A percentile compares a stretch with the other conserved stretches of the same genome.
These are phyloP conservation scores for Triglochin maritima DNA, from an alignment of 106 monocot genomes.

Conservation along the genomic window DNA sequence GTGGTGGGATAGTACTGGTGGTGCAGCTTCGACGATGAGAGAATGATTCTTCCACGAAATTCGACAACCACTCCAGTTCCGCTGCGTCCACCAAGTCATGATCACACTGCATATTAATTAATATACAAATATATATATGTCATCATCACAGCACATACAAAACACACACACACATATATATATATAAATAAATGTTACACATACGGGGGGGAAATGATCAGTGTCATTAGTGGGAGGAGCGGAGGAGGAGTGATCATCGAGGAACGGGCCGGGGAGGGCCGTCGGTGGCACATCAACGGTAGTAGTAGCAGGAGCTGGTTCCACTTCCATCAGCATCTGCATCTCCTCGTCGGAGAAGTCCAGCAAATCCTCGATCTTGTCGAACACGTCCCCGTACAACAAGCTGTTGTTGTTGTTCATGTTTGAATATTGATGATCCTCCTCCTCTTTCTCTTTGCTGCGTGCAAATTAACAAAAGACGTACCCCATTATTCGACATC, in stretches of 20 bases:
- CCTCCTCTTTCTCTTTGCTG: background rate
- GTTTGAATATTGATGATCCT: background rate
- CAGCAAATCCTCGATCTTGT: background rate
- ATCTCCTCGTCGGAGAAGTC: background rate
- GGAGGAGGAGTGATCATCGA: background rate
- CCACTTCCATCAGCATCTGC: background rate
- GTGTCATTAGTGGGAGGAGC: background rate
- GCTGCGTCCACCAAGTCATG: too few relatives aligned
- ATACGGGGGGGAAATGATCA: too few relatives aligned
- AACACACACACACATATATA: too few relatives aligned
- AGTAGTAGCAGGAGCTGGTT: background rate
- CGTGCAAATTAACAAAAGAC: too few relatives aligned
- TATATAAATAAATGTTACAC: too few relatives aligned
- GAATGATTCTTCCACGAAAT: constrained; percentile 55
- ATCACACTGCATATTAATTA: too few relatives aligned
- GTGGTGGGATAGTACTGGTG: background rate
- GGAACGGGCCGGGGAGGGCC: background rate
- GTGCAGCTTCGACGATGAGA: background rate
- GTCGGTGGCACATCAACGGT: background rate
- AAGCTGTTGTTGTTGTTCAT: background rate
- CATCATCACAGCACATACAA: constrained; percentile 16
- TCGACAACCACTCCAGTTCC: constrained; percentile 69
- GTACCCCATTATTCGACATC: too few relatives aligned
- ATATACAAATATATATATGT: too few relatives aligned
- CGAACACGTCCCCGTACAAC: background rate